Conservation (phyloP, 345 rosid genomes). For the Psidium friedrichsthalianum region DNA sequence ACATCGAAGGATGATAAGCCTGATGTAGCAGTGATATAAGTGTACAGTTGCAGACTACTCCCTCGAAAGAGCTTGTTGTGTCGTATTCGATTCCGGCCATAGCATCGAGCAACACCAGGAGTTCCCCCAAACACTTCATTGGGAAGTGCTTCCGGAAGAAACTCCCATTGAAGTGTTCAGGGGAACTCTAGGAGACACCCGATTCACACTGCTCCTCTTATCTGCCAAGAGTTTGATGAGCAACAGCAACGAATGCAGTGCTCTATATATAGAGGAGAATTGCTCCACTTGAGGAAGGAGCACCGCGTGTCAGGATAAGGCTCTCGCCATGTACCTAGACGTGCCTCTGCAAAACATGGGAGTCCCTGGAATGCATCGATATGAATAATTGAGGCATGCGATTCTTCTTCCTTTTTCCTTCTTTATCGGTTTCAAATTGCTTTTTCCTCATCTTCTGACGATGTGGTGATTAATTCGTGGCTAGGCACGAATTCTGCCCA, state of each 20-base stretch:
- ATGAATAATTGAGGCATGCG: not conserved
- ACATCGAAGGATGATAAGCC: not conserved
- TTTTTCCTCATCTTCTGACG: not conserved
- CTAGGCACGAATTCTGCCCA: not conserved
- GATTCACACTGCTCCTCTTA: not conserved
- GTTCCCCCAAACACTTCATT: constrained; percentile 25
- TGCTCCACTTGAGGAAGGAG: not conserved
- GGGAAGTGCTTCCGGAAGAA: not conserved
- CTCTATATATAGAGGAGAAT: not conserved
- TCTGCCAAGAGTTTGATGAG: not conserved
- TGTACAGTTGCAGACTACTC: not conserved
- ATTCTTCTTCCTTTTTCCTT: not conserved
- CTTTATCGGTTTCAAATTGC: not conserved
- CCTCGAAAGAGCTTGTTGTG: not conserved
- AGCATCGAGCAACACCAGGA: constrained; percentile 2
- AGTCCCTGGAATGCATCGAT: not conserved
- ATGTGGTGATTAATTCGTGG: not conserved
- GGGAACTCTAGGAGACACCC: constrained; percentile 11
- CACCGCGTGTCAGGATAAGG: not conserved
- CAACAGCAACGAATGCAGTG: not conserved
- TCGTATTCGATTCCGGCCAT: not conserved
- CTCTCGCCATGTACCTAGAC: not conserved
- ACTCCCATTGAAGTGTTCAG: constrained; percentile 7
- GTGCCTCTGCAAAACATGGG: not conserved
- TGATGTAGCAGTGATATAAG: not conserved